Conservation (phyloP, 495 filamentous ascomycete genomes). For the Podospora pseudopauciseta region DNA sequence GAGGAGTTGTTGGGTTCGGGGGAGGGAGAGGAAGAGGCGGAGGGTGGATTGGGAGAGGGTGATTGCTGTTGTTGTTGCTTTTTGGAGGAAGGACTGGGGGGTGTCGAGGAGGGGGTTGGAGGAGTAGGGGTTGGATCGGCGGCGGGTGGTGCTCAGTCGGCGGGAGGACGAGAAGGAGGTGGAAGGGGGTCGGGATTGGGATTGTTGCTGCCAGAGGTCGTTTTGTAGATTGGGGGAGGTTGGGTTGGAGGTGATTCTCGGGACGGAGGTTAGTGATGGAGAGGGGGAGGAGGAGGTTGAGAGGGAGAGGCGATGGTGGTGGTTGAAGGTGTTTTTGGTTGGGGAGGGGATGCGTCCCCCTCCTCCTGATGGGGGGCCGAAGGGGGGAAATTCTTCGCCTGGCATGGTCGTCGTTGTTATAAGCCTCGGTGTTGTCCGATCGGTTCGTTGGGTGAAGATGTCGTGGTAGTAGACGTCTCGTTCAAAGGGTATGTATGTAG, state of each 20-base stretch:
- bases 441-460: not conserved
- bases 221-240: not conserved
- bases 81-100: constrained; percentile 15
- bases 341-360: not conserved
- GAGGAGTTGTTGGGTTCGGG: constrained; percentile 58
- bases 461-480: not conserved
- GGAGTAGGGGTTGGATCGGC: constrained; percentile 22
- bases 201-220: constrained; percentile 15
- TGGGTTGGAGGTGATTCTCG: not conserved
- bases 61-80: constrained; percentile 20
- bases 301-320: not conserved
- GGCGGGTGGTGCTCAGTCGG: constrained; percentile 9
- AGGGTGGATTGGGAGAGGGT: constrained; percentile 22
- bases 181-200: constrained; percentile 12
- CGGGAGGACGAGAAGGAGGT: constrained; percentile 12
- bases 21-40: constrained; percentile 43
- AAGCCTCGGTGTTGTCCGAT: not conserved
- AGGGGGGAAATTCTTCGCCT: not conserved
- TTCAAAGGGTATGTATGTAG: too few relatives aligned
- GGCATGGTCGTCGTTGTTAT: not conserved
- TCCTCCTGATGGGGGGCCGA: not conserved
- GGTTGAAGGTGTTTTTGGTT: not conserved
- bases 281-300: constrained; percentile 1
- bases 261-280: not conserved
- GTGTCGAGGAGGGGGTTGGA: not conserved